Evolutionary conservation across 1,284 basidiomycete genomes (phyloP).

Genomic region (Ceratobasidium sp.): DNA sequence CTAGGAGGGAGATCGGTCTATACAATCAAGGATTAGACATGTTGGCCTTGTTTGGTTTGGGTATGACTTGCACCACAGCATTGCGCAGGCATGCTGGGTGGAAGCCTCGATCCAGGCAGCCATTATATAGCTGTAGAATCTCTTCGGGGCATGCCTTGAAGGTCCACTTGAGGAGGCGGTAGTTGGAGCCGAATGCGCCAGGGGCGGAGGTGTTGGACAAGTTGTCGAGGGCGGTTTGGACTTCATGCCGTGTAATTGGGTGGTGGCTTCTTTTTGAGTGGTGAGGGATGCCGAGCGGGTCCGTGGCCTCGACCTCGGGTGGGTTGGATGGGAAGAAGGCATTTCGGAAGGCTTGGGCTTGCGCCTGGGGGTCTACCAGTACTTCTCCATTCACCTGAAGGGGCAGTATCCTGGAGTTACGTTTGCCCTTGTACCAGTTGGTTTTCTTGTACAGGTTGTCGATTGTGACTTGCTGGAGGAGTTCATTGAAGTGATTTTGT

Average conservation of each 20-base stretch:
- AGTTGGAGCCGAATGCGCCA: slow-evolving; percentile 40
- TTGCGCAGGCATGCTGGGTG: slow-evolving; percentile 44
- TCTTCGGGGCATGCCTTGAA: slow-evolving; percentile 36
- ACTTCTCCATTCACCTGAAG: background rate
- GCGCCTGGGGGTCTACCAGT: slow-evolving; percentile 32
- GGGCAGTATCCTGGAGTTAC: slow-evolving; percentile 37
- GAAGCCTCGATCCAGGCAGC: slow-evolving; percentile 62
- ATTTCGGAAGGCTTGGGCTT: slow-evolving; percentile 30
- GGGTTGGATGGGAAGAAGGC: slow-evolving; percentile 38
- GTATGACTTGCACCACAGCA: slow-evolving; percentile 44
- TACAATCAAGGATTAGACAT: slow-evolving; percentile 47
- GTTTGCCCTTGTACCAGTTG: slow-evolving; percentile 26
- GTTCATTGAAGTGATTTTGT: background rate
- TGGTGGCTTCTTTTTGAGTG: slow-evolving; percentile 10
- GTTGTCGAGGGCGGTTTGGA: slow-evolving; percentile 37
- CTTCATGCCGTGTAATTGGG: slow-evolving; percentile 39
- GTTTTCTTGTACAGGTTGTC: background rate
- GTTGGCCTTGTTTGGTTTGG: slow-evolving; percentile 46
- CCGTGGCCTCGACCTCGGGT: background rate
- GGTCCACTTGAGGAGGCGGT: slow-evolving; percentile 41
- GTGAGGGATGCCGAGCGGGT: slow-evolving; percentile 22
- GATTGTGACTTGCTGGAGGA: slow-evolving; percentile 3
- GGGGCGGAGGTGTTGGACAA: slow-evolving; percentile 42
- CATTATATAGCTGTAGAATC: slow-evolving; percentile 27
- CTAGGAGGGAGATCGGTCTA: slow-evolving; percentile 46